Evolutionary conservation across 2,329 filamentous ascomycete species (phyloP), one percentile per base, ranked within the genome.

Genomic region (Zymoseptoria brevis): DNA sequence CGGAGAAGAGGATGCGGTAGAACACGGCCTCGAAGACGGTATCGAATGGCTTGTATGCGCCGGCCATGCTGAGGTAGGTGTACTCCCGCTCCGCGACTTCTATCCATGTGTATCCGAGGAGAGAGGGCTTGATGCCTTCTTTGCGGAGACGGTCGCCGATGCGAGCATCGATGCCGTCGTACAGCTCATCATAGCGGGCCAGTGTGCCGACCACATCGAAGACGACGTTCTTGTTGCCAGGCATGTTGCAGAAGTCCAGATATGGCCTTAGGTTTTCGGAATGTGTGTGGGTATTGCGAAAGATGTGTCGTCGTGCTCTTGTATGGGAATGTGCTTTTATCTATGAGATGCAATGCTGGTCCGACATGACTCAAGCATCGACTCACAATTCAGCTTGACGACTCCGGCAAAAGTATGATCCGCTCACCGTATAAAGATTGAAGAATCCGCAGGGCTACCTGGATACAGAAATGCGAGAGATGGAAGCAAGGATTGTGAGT

Each of bases 201-300:
- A 74, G 74, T 13, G 79, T 81, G 55, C 79, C 79, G 26, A 83
- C 80, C 1, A 82, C 75, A 61, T 74, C 72, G 56, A 70, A 71
- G 35, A 71, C 69, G 29, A 69, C 60, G 53, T 67, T 64, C 59
- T 67, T 68, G 55, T 35, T 53, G 26, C 30, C 45, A 3, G 55
- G 45, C 48, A 57, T 57, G 19, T 54, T 41, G 30, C 11, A 54
- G 35, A 41, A 41, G 11, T 35, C 35, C 9, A 3, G 35, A 41
- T 41, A 1, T 4, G 16, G 35, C 11, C 16, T 41, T 5, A 6
- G 16, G 35, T 41, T 24, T 24, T 11, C 9, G 35, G 16, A 16
- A 41, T 11, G 16, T 41, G 35, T 41, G 9, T 16, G 4, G 35
- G 11, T 16, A 11, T 16, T 41, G 35, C 35, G 35, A 41, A 41